Base-by-base conservation (phyloP, 1,284 basidiomycete genomes). In the Chalciporus piperatoides region DNA sequence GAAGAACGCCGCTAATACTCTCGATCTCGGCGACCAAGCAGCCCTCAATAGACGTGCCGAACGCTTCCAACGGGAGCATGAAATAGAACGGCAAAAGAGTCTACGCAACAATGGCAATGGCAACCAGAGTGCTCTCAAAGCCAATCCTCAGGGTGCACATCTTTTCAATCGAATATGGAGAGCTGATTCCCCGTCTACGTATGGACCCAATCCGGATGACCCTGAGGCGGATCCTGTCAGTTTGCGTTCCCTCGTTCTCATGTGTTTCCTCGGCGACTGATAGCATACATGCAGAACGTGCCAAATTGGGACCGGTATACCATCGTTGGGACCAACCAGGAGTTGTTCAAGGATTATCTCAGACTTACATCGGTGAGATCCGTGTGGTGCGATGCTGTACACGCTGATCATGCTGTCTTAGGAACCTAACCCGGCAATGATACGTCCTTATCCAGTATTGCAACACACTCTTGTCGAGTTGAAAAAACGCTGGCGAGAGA, bases 291-390 rank as follows among this genome's bases (percentile, higher is more conserved):
- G 17, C 63, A 95, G 94, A 95, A 96, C 62, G 93, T 97, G 9
- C 87, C 95, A 51, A 90, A 97, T 68, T 99, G 97, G 97, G 96
- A 99, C 73, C 83, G 84, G 48, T 79, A 87, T 69, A 97, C 95
- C 4, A 97, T 99, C 60, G 91, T 97, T 43, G 97, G 97, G 46
- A 94, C 89, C 23, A 90, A 80, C 44, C 80, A 79, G 57, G 89
- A 90, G 59, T 74, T 97, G 23, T 97, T 98, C 75, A 99, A 99
- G 73, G 89, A 93, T 52, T 99, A 98, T 69, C 75, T 99, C 23
- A 86, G 97, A 32, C 74, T 99, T 52, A 99, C 97, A 42, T 91
- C 92, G 55, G 92, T 92, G 62, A 62, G 86, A 36, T 40, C 41
- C 56, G 11, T 45, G 21, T 23, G n/a, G 39, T 11, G 8, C 21